Evolutionary conservation across 495 filamentous ascomycete genomes (phyloP).

Genomic region (Aspergillus panamensis): DNA sequence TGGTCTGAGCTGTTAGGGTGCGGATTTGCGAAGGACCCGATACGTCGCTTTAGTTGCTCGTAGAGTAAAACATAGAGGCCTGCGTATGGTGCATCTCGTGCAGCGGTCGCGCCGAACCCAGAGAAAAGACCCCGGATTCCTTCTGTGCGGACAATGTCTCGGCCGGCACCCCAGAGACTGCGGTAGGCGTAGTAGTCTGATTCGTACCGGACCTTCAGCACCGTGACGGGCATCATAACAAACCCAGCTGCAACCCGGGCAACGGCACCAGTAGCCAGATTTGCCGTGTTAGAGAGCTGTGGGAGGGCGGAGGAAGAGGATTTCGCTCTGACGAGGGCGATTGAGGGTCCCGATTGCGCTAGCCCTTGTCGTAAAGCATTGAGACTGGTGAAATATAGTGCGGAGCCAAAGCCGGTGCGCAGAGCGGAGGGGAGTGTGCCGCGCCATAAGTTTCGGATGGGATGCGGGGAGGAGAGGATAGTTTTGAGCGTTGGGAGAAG

Average conservation of each 20-base stretch:
- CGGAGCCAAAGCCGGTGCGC: slow-evolving; percentile 87
- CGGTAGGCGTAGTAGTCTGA: slow-evolving; percentile 77
- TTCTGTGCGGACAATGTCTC: slow-evolving; percentile 69
- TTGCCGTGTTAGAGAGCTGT: slow-evolving; percentile 78
- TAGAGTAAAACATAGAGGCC: slow-evolving; percentile 94
- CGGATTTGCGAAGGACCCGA: slow-evolving; percentile 40
- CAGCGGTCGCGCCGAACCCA: slow-evolving; percentile 89
- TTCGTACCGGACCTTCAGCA: slow-evolving; percentile 96
- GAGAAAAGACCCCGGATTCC: slow-evolving; percentile 85
- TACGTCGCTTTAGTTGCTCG: slow-evolving; percentile 73
- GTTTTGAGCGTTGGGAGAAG: slow-evolving; percentile 66
- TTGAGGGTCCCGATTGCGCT: slow-evolving; percentile 39
- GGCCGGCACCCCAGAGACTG: slow-evolving; percentile 67
- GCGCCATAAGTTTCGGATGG: slow-evolving; percentile 82
- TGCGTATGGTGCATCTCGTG: slow-evolving; percentile 92
- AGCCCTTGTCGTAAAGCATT: slow-evolving; percentile 75
- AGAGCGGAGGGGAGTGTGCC: slow-evolving; percentile 88
- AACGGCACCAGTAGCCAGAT: slow-evolving; percentile 77
- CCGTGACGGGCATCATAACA: slow-evolving; percentile 92
- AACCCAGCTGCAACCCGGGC: slow-evolving; percentile 83
- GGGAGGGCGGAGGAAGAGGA: slow-evolving; percentile 71
- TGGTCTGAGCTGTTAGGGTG: background rate
- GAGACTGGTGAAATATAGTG: slow-evolving; percentile 88
- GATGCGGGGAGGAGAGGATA: slow-evolving; percentile 58
- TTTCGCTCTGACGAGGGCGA: slow-evolving; percentile 19